These are phyloP conservation scores for Fusarium duplospermum DNA, from an alignment of 2,329 filamentous ascomycete species.

Conservation along the genomic window DNA sequence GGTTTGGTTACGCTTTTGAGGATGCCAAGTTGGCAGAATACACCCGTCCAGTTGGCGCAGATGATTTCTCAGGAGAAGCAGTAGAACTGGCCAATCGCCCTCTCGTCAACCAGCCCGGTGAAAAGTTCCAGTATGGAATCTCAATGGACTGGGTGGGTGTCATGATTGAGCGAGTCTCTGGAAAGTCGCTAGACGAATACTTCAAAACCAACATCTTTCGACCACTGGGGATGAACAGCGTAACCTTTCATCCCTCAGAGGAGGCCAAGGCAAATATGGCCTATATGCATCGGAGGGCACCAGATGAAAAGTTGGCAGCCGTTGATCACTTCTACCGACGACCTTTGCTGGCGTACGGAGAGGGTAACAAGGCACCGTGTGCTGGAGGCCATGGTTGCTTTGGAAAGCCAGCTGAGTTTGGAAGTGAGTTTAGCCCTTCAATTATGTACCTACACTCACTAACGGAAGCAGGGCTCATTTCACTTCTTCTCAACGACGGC, in stretches of 20 bases:
- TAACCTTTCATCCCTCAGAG: neutral
- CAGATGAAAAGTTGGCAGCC: neutral
- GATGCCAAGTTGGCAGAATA: neutral
- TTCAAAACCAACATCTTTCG: neutral
- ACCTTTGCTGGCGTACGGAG: neutral
- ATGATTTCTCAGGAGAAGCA: neutral
- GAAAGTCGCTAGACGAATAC: neutral
- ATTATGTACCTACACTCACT: no score
- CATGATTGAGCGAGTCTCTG: neutral
- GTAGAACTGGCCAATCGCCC: neutral
- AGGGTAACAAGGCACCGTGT: neutral
- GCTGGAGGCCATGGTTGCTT: neutral
- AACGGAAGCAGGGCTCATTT: neutral
- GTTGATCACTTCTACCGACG: neutral
- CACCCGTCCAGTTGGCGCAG: neutral
- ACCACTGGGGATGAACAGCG: neutral
- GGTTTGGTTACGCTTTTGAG: neutral
- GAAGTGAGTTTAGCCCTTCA: neutral
- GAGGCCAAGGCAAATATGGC: neutral
- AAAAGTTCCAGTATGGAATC: neutral
- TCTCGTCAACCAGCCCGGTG: neutral
- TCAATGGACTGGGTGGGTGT: neutral
- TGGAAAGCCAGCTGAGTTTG: neutral
- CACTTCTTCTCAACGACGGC: neutral
- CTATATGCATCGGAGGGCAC: neutral